Evolutionary conservation across 2,329 filamentous ascomycete genomes (phyloP), one percentile per base, ranked within the genome.

Genomic region (Blastomyces percursus): DNA sequence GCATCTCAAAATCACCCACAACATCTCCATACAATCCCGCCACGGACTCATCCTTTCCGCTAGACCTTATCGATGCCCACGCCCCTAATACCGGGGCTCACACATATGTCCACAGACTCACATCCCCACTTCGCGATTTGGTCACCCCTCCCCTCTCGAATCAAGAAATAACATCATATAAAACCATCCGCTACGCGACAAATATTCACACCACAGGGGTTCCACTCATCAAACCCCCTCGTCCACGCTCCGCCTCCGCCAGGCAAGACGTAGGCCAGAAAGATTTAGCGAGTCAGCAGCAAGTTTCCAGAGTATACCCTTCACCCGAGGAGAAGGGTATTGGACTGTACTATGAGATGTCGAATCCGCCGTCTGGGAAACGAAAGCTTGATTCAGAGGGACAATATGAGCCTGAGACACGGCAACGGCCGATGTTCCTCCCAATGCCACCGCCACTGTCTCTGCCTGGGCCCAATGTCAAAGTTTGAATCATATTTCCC

Each of bases 401-500:
- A 38, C 16, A 8, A 24, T 40, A 48, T 44, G 12, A 27, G 11
- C 12, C 44, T 14, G 57, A 59, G 40, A 35, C 21, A 9, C 19
- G 38, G 21, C 24, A 44, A 38, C 60, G 38, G 21, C 50, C 50
- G 19, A 40, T 52, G 46, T 51, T 54, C 21, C 38, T 59, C 46
- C 46, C 61, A 16, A 58, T 55, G 19, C 61, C 61, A 21, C 61
- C 61, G 12, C 61, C 61, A 24, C 55, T 62, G 11, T 62, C 61
- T 7, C 46, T 62, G 30, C 59, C 55, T 8, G 44, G 35, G 19
- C 24, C 32, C 4, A 32, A 62, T 48, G n/a, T 59, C 6, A 35
- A 56, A 38, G 51, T 14, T 42, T 61, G 50, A 61, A 27, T 38
- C 21, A 46, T 14, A 8, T 46, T 50, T 38, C 32, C 24, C 9